These are phyloP conservation scores for Salvia sclarea DNA, from an alignment of 305 asterid genomes.

Conservation along the genomic window DNA sequence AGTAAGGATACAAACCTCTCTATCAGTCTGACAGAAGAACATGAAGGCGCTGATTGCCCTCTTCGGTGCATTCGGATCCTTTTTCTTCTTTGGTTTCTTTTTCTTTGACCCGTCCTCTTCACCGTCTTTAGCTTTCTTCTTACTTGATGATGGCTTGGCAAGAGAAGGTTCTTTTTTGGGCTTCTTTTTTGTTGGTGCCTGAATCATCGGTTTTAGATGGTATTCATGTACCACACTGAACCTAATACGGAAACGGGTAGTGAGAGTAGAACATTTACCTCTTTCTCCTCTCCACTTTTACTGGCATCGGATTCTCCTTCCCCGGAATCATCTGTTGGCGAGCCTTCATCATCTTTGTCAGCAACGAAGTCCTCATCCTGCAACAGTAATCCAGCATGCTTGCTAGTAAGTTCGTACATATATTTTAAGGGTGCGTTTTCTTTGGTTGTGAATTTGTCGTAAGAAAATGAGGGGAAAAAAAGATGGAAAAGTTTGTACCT, in stretches of 20 bases:
- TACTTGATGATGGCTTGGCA: conserved; percentile 60
- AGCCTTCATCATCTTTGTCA: conserved; percentile 69
- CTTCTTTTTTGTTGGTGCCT: conserved; percentile 67
- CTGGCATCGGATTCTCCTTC: conserved; percentile 83
- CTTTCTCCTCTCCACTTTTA: conserved; percentile 65
- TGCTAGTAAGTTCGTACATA: too few species aligned
- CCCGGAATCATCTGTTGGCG: conserved; percentile 97
- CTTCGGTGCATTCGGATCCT: conserved; percentile 96
- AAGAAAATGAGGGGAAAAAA: too few species aligned
- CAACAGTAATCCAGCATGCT: too few species aligned
- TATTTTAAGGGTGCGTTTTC: too few species aligned
- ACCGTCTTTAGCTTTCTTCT: conserved; percentile 63
- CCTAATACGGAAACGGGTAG: background rate
- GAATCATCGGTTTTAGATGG: conserved; percentile 22
- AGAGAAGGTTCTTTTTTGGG: conserved; percentile 63
- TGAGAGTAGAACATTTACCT: conserved; percentile 36
- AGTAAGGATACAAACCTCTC: conserved; percentile 70
- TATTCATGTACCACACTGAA: background rate
- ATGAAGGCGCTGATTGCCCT: conserved; percentile 81
- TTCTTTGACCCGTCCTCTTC: conserved; percentile 70
- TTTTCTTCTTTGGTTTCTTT: conserved; percentile 88
- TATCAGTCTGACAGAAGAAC: conserved; percentile 80
- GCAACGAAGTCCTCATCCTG: background rate
- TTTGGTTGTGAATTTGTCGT: too few species aligned
- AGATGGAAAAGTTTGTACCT: too few species aligned